These are phyloP conservation scores for Alternaria atra DNA, from an alignment of 2,329 filamentous ascomycete genomes.

Conservation along the genomic window DNA sequence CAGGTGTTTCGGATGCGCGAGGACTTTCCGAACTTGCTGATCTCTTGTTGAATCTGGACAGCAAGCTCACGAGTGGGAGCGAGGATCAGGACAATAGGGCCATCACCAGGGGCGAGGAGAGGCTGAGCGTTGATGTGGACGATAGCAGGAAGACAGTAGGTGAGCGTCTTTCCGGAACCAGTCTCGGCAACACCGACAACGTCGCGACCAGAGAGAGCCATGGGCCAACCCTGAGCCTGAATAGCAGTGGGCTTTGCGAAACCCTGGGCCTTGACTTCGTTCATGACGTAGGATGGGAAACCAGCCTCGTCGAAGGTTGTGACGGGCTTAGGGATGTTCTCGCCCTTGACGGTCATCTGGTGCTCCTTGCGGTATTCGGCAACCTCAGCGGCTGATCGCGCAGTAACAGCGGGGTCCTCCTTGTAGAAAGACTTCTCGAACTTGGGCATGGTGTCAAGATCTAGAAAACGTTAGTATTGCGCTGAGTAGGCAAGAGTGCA, in stretches of 20 bases:
- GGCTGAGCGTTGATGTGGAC: conserved; percentile 99
- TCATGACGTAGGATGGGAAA: conserved; percentile 96
- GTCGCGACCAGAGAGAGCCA: conserved; percentile 97
- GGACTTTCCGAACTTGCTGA: conserved; percentile 97
- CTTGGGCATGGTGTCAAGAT: conserved; percentile 81
- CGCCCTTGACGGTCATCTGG: conserved; percentile 83
- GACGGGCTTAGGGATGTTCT: conserved; percentile 87
- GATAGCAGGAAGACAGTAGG: conserved; percentile 96
- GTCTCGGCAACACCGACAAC: conserved; percentile 99
- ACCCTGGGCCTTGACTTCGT: conserved; percentile 97
- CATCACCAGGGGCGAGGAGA: conserved; percentile 91
- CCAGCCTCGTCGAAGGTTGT: conserved; percentile 98
- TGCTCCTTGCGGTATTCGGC: conserved; percentile 87
- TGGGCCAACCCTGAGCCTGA: conserved; percentile 98
- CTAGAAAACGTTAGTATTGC: conserved; percentile 59
- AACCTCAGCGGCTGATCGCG: conserved; percentile 79
- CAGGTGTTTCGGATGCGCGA: conserved; percentile 98
- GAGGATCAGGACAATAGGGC: conserved; percentile 94
- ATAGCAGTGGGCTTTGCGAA: conserved; percentile 94
- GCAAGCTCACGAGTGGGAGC: conserved; percentile 97
- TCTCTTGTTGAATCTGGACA: conserved; percentile 98
- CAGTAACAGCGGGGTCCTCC: conserved; percentile 81
- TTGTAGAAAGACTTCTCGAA: conserved; percentile 99
- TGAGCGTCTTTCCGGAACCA: conserved; percentile 98
- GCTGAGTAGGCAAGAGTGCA: neutral